Evolutionary conservation across 345 rosid species (phyloP), one percentile per base, ranked within the genome.

Genomic region (Orychophragmus violaceus): DNA sequence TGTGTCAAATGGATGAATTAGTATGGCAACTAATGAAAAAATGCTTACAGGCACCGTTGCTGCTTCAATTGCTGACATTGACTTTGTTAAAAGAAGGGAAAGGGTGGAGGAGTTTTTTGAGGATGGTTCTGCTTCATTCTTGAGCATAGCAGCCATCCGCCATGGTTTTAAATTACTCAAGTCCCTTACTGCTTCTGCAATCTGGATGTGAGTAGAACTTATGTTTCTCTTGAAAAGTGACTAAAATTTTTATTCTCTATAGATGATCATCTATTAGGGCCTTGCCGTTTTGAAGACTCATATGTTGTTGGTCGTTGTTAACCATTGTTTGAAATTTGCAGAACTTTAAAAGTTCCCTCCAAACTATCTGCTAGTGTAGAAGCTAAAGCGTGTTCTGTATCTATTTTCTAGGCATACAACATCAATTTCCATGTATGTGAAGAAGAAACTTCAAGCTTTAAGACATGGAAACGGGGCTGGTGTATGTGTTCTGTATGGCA

Each of bases 41-140:
- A 35, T 48, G 59, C 58, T 66, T 72, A 39, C 86, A 93, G 98
- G 98, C 41, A 90, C 98, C 5, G 98, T 93, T 70, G 87, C 89
- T 68, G 92, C 96, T 28, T 76, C 96, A 49, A 86, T 88, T 81
- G 97, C 98, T 67, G 98, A 93, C 69, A 57, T 83, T 79, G 98
- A 93, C 79, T 93, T 93, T 79, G 92, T 93, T 37, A 93, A 79
- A 80, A 85, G 95, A 78, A 87, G 98, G 79, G 89, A 88, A 74
- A 78, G 69, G 64, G 71, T 87, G 70, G 97, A 93, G 60, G 98
- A 88, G 76, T 82, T 70, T 68, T 88, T 93, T 36, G 98, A 93
- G 82, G 97, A 93, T 78, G 98, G 98, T 25, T 88, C 96, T 62
- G 66, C 70, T 74, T 84, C 98, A 50, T 93, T 90, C 80, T 76